Conservation (phyloP, 2,329 filamentous ascomycete species). For the Fusarium bulbicola region DNA sequence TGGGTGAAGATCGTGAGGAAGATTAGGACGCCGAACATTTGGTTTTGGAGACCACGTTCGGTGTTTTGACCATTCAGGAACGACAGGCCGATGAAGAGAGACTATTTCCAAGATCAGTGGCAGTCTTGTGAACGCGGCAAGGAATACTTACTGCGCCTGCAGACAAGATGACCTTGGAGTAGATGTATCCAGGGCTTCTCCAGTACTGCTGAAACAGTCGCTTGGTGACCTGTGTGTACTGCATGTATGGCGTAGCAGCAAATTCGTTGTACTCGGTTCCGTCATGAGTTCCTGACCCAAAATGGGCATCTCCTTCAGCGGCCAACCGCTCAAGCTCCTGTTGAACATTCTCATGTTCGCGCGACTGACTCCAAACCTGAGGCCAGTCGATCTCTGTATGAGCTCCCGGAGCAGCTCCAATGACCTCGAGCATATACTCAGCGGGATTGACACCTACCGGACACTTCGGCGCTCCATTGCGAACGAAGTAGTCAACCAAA, state of each 20-base stretch:
- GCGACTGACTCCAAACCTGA: conserved; percentile 48
- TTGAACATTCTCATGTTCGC: conserved; percentile 46
- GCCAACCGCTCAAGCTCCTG: conserved; percentile 46
- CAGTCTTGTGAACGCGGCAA: fast-evolving
- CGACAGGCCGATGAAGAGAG: conserved; percentile 74
- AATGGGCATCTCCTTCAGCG: background rate
- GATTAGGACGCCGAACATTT: conserved; percentile 78
- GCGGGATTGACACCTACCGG: conserved; percentile 69
- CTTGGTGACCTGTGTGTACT: conserved; percentile 50
- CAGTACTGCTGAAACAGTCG: conserved; percentile 48
- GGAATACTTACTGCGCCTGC: conserved; percentile 44
- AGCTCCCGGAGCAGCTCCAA: conserved; percentile 58
- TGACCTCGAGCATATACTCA: conserved; percentile 70
- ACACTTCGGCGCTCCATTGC: conserved; percentile 66
- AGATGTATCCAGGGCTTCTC: conserved; percentile 67
- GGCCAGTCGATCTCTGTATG: conserved; percentile 54
- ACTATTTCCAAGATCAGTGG: conserved; percentile 1
- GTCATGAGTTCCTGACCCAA: background rate
- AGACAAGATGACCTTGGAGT: conserved; percentile 58
- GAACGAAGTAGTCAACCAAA: conserved; percentile 68
- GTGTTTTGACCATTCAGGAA: conserved; percentile 70
- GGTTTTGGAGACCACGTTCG: conserved; percentile 73
- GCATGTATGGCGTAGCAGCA: conserved; percentile 43
- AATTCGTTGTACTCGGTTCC: conserved; percentile 43
- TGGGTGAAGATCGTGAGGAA: conserved; percentile 75